Base-by-base conservation (phyloP, 1,284 basidiomycete genomes). In the Sanguinoderma infundibulare region DNA sequence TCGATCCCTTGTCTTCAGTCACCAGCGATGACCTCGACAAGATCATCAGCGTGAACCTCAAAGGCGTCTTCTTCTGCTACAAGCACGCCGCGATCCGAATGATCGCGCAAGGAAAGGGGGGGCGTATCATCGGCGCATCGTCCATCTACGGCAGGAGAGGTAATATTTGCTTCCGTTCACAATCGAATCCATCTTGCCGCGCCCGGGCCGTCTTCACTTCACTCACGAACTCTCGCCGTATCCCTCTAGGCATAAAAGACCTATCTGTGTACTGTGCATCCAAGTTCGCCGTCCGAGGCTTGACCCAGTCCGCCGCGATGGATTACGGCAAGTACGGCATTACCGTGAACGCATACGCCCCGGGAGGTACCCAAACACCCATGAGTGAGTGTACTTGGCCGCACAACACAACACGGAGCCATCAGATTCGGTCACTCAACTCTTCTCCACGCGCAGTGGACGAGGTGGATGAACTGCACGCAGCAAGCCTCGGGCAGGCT, bases 61-160 rank as follows among this genome's bases (percentile, higher is more conserved):
- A 69, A 36, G 75, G 77, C 24, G 69, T 73, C 14, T 72, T 77
- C 58, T 64, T 75, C 20, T 73, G 69, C 64, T 78, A 75, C 69
- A 76, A 77, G 67, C 70, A 74, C 30, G 77, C 75, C 0, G 75
- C 74, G 8, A 63, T 62, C 35, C 73, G 74, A 59, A 73, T 77
- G 71, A 59, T 73, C 55, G 68, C 71, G 63, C 77, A 78, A 63
- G 75, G 75, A 6, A 63, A 65, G 6, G 76, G 76, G 0, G 77
- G 77, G 2, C 66, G 74, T 32, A 73, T 78, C 9, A 72, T 77
- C 24, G 77, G 74, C 10, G 72, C 72, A 0, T 67, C 65, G 4
- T 74, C 72, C 2, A 60, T 71, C 10, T 64, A 63, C 0, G 70
- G 71, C 30, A 73, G 69, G 58, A 52, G 58, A 67, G 69, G 73